These are phyloP conservation scores for Laburnicola sp. DNA, from an alignment of 2,329 filamentous ascomycete genomes.

Conservation along the genomic window DNA sequence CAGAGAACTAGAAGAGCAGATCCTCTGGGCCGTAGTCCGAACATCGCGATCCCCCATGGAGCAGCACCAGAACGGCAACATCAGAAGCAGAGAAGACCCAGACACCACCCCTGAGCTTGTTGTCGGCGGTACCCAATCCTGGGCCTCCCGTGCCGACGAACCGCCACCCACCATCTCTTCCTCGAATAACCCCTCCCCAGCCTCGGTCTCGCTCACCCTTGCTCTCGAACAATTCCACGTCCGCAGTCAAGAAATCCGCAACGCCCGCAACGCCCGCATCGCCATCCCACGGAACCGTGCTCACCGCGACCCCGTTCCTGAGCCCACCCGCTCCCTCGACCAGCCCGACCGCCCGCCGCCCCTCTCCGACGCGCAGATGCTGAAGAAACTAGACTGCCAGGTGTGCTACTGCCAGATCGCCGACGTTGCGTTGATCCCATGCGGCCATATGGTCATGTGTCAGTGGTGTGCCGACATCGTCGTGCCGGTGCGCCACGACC, in stretches of 20 bases:
- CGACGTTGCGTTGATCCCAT: constrained; percentile 57
- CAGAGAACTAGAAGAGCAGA: constrained; percentile 36
- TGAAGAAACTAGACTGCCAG: constrained; percentile 55
- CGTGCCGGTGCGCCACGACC: constrained; percentile 49
- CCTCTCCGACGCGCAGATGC: constrained; percentile 54
- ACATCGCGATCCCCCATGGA: constrained; percentile 25
- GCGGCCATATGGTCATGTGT: constrained; percentile 60
- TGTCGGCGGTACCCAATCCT: neutral
- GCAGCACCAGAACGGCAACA: constrained; percentile 21
- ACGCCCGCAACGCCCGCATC: constrained; percentile 19
- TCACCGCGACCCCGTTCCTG: constrained; percentile 7
- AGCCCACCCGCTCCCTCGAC: constrained; percentile 44
- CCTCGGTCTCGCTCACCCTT: constrained; percentile 5
- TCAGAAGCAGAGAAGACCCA: constrained; percentile 20
- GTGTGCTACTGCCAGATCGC: constrained; percentile 58
- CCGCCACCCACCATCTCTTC: constrained; percentile 18
- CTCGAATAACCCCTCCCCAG: constrained; percentile 24
- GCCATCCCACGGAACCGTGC: constrained; percentile 18
- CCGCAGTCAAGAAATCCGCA: constrained; percentile 22
- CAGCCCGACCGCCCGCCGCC: constrained; percentile 53
- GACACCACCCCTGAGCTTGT: neutral
- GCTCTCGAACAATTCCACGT: too few relatives aligned
- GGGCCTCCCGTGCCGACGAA: constrained; percentile 2
- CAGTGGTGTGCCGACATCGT: constrained; percentile 58
- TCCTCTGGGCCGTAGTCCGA: constrained; percentile 39